Conservation (phyloP, 345 rosid genomes). For the Acer yangbiense region DNA sequence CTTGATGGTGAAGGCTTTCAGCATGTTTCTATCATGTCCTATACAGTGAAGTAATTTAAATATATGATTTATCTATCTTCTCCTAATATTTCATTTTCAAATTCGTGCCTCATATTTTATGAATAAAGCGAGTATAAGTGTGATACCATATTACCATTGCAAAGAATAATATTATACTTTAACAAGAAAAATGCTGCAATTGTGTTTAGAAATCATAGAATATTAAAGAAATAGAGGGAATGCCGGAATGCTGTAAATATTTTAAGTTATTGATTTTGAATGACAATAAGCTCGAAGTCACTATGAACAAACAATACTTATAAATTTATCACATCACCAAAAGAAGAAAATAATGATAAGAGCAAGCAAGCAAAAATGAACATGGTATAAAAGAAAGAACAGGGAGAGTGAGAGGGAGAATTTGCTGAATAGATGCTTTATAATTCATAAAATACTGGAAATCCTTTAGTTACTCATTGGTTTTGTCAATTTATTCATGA, state of each 20-base stretch:
- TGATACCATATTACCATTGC: background rate
- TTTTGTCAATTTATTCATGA: too few relatives aligned
- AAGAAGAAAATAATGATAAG: background rate
- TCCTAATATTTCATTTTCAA: background rate
- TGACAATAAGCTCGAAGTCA: too few relatives aligned
- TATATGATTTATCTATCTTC: background rate
- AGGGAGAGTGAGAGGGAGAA: too few relatives aligned
- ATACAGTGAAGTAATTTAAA: slow-evolving; percentile 80
- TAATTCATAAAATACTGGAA: too few relatives aligned
- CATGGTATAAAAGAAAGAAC: too few relatives aligned
- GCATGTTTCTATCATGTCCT: slow-evolving; percentile 94
- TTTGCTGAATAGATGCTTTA: too few relatives aligned
- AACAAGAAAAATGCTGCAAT: background rate
- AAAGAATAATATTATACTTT: background rate
- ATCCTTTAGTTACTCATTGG: too few relatives aligned
- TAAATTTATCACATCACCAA: background rate
- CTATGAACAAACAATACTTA: background rate
- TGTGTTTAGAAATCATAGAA: background rate
- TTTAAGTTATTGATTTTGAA: background rate
- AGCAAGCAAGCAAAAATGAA: background rate
- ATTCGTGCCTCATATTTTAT: background rate
- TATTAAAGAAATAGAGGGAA: background rate
- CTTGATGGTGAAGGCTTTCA: slow-evolving; percentile 94
- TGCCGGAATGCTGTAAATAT: background rate
- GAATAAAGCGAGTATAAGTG: background rate